Evolutionary conservation across 2,329 filamentous ascomycete species (phyloP).

Genomic region (Phyllosticta citriasiana): DNA sequence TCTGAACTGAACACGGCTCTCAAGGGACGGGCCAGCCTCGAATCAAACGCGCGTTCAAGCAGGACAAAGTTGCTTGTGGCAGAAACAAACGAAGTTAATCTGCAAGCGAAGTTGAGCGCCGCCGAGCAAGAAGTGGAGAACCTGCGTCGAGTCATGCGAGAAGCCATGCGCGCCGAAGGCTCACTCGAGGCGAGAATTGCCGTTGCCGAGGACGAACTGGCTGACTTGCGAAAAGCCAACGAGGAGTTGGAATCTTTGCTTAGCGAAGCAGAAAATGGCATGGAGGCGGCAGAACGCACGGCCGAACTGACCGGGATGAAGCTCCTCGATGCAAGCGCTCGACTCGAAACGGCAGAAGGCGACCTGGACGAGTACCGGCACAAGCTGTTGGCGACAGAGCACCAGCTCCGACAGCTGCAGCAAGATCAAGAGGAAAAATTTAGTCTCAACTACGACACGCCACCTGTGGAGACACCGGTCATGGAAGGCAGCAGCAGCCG

Average conservation of each 20-base stretch:
- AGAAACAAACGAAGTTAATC: slow-evolving; percentile 16
- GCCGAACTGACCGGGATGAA: slow-evolving; percentile 16
- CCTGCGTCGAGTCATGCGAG: slow-evolving; percentile 19
- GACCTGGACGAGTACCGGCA: slow-evolving; percentile 24
- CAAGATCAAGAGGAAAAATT: slow-evolving; percentile 9
- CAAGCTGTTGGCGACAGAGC: slow-evolving; percentile 20
- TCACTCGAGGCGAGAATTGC: slow-evolving; percentile 19
- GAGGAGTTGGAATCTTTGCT: slow-evolving; percentile 23
- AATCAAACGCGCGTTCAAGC: slow-evolving; percentile 15
- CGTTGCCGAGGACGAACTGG: slow-evolving; percentile 23
- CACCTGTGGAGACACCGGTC: not conserved
- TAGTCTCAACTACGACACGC: not conserved
- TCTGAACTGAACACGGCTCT: slow-evolving; percentile 14
- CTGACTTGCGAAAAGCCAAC: slow-evolving; percentile 21
- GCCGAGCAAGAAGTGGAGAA: slow-evolving; percentile 20
- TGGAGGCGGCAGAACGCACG: slow-evolving; percentile 21
- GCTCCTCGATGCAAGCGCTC: slow-evolving; percentile 19
- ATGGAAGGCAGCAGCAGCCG: slow-evolving; percentile 17
- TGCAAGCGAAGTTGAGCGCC: slow-evolving; percentile 16
- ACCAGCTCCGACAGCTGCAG: slow-evolving; percentile 12
- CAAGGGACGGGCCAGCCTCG: slow-evolving; percentile 14
- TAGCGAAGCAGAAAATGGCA: slow-evolving; percentile 21
- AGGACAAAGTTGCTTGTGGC: slow-evolving; percentile 18
- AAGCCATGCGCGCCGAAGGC: slow-evolving; percentile 22
- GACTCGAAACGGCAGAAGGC: slow-evolving; percentile 18